Conservation (phyloP, 208 protist species). For the Acanthamoeba healyi region DNA sequence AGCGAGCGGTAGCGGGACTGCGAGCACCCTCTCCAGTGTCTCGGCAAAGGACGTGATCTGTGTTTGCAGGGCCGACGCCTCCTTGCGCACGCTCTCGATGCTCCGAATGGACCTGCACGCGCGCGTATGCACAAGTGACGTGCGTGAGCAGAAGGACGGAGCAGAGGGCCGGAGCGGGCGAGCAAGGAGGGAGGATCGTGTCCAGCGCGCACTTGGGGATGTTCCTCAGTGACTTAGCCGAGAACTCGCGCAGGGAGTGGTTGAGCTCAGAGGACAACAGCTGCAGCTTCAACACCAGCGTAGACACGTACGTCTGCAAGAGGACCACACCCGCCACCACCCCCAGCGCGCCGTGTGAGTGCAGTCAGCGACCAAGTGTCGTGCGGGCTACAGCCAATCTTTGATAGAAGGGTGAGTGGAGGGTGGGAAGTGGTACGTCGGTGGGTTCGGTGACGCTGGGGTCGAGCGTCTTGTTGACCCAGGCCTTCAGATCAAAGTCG, state of each 20-base stretch:
- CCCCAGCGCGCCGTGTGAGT: too few relatives aligned
- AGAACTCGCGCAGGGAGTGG: conserved; percentile 58
- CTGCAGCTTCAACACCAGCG: conserved; percentile 59
- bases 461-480: conserved; percentile 30
- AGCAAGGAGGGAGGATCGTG: background rate
- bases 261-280: conserved; percentile 61
- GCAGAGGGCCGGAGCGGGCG: background rate
- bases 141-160: background rate
- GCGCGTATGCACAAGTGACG: background rate
- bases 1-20: too few relatives aligned
- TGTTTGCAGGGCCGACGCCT: background rate
- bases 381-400: background rate
- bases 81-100: conserved; percentile 46
- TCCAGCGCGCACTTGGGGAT: conserved; percentile 37
- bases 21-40: background rate
- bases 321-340: too few relatives aligned
- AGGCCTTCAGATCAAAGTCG: conserved; percentile 34
- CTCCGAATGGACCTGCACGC: conserved; percentile 39
- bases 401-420: background rate
- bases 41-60: conserved; percentile 7
- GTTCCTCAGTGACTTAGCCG: conserved; percentile 9
- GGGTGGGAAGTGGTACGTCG: background rate
- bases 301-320: conserved; percentile 18
- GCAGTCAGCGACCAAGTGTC: too few relatives aligned
- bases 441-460: background rate